phyloP scores from a whole-genome alignment of 2,329 filamentous ascomycete species.

The Dryadomyces sulphureus region DNA sequence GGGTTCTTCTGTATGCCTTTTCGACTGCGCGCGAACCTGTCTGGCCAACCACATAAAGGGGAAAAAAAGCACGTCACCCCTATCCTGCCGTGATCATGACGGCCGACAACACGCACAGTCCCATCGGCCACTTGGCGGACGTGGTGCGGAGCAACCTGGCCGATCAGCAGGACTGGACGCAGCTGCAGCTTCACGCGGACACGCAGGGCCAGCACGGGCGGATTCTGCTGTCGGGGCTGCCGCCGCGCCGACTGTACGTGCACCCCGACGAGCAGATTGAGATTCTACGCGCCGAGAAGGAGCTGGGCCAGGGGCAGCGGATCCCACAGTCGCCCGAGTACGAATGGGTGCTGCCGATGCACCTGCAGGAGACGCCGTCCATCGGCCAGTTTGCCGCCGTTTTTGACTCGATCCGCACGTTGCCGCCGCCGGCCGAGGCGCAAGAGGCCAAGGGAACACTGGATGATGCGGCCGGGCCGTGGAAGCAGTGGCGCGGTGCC shows the following conservation, averaged over 20 bases:
- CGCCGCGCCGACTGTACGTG: conserved; percentile 58
- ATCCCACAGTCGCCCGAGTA: conserved; percentile 38
- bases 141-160: conserved; percentile 57
- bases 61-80: background rate
- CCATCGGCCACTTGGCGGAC: conserved; percentile 29
- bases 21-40: background rate
- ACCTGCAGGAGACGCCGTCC: conserved; percentile 59
- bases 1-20: no score
- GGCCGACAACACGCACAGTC: background rate
- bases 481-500: conserved; percentile 26
- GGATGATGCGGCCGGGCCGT: conserved; percentile 14
- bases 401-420: conserved; percentile 45
- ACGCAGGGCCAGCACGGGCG: conserved; percentile 20
- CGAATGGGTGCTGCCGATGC: conserved; percentile 67
- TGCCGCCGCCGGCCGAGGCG: conserved; percentile 22
- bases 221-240: conserved; percentile 56
- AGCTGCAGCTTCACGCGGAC: conserved; percentile 36
- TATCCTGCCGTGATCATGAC: background rate
- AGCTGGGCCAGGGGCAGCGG: conserved; percentile 27
- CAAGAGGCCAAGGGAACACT: conserved; percentile 11
- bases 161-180: conserved; percentile 62
- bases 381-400: conserved; percentile 49
- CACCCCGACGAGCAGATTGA: conserved; percentile 74
- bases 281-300: conserved; percentile 46
- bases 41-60: background rate